A percentile compares a stretch with the other conserved stretches of the same genome.
phyloP scores from a whole-genome alignment of 768 basidiomycete species.

The Jaapia argillacea region DNA sequence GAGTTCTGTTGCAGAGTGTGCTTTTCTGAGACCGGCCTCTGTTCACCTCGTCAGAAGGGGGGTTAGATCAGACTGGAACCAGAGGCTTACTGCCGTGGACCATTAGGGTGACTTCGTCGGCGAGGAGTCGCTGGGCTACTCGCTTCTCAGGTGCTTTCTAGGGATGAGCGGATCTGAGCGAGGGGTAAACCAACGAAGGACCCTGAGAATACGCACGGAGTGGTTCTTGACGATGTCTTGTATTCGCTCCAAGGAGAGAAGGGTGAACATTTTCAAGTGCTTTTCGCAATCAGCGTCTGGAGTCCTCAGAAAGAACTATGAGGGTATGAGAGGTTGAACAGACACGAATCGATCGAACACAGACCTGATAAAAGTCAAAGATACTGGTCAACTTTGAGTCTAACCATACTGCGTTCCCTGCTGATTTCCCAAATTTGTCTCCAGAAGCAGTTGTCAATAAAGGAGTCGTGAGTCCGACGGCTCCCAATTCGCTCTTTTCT shows the following conservation, averaged over 20 bases:
- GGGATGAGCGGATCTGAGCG: neutral
- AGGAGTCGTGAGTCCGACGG: constrained; percentile 89
- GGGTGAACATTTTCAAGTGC: constrained; percentile 77
- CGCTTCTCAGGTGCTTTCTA: constrained; percentile 29
- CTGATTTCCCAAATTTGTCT: constrained; percentile 96
- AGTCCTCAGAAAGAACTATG: constrained; percentile 82
- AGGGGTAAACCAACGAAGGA: neutral
- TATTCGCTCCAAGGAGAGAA: constrained; percentile 54
- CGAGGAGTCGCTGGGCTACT: constrained; percentile 39
- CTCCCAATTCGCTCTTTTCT: constrained; percentile 22
- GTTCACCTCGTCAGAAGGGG: constrained; percentile 3
- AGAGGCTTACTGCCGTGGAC: constrained; percentile 39
- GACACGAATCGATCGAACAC: neutral
- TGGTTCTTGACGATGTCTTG: constrained; percentile 48
- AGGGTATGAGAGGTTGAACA: neutral
- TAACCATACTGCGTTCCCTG: constrained; percentile 93
- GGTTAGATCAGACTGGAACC: neutral
- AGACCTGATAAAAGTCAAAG: constrained; percentile 92
- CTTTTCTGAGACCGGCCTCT: constrained; percentile 31
- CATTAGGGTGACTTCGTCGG: constrained; percentile 48
- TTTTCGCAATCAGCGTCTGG: constrained; percentile 71
- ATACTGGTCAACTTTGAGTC: constrained; percentile 69
- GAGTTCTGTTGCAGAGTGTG: constrained; percentile 33
- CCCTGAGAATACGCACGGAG: constrained; percentile 25
- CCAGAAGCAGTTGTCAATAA: constrained; percentile 82